Evolutionary conservation across 2,329 filamentous ascomycete genomes (phyloP), one percentile per base, ranked within the genome.

Genomic region (Calonectria henricotiae): DNA sequence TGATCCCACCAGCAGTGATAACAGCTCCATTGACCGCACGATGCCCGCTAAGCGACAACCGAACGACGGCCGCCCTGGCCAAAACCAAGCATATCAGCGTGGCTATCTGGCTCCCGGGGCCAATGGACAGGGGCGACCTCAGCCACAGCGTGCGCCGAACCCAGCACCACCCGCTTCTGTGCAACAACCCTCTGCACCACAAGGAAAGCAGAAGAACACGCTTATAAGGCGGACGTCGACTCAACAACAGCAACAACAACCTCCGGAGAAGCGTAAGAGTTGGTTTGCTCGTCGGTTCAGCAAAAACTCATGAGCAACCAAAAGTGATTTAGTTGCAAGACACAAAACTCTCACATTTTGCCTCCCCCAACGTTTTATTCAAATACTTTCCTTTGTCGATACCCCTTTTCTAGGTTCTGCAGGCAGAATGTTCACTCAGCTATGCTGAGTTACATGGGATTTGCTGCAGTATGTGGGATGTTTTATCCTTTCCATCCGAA

Each of bases 241-340:
- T 60, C 79, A 76, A 43, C 70, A 75, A 32, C 76, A 77, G 60
- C 79, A 76, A 62, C 75, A 51, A 68, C 71, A 20, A 5, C 71
- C 75, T 23, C 79, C 79, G 13, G 92, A 95, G 71, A 98, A 97
- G 87, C 89, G 93, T 74, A 95, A 95, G 88, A 96, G 95, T 80
- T 98, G 95, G 94, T 91, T 98, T 78, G 90, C 93, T 79, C 90
- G 91, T 76, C 89, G 91, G 66, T 96, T 98, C 82, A 96, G 93
- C 86, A 95, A 87, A 79, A 83, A 83, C 41, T 60, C 75, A 46
- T 78, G 55, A 76, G 60, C 62, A 25, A 27, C 8, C 55, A 65
- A 49, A 7, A 51, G 27, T 30, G 37, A 44, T 25, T 60, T 47
- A 35, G 62, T 54, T 25, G 30, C 49, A 11, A 30, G 30, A 37